Conservation (phyloP, 2,329 filamentous ascomycete genomes). For the Talaromyces sp. region DNA sequence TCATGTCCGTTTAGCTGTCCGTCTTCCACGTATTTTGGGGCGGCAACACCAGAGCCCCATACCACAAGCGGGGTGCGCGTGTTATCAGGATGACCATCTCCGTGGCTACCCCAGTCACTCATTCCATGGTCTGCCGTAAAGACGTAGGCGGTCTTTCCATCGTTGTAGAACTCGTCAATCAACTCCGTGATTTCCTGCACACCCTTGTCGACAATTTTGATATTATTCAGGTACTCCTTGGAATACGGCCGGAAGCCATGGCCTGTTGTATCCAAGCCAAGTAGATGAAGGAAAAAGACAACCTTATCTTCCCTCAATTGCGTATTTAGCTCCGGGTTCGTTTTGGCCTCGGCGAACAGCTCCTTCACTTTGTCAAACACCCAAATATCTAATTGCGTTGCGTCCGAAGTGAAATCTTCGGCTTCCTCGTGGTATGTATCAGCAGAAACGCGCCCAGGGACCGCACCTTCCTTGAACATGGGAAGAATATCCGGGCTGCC, state of each 20-base stretch:
- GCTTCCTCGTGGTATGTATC: slow-evolving; percentile 77
- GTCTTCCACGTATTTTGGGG: slow-evolving; percentile 59
- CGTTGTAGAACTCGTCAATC: slow-evolving; percentile 79
- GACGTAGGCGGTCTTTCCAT: slow-evolving; percentile 84
- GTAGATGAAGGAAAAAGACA: slow-evolving; percentile 91
- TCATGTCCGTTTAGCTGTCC: slow-evolving; percentile 75
- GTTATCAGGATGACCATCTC: slow-evolving; percentile 95
- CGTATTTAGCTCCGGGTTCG: slow-evolving; percentile 69
- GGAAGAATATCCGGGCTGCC: slow-evolving; percentile 94
- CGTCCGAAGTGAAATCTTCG: slow-evolving; percentile 86
- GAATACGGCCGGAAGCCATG: slow-evolving; percentile 88
- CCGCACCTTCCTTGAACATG: slow-evolving; percentile 95
- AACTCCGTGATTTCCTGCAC: slow-evolving; percentile 78
- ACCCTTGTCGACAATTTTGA: slow-evolving; percentile 88
- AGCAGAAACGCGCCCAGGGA: slow-evolving; percentile 82
- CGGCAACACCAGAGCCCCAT: slow-evolving; percentile 89
- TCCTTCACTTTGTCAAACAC: slow-evolving; percentile 92
- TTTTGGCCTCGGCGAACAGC: slow-evolving; percentile 75
- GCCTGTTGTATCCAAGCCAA: slow-evolving; percentile 87
- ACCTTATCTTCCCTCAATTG: slow-evolving; percentile 76
- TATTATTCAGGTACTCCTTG: slow-evolving; percentile 89
- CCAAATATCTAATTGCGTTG: slow-evolving; percentile 80
- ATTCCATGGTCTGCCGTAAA: slow-evolving; percentile 99
- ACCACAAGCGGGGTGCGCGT: slow-evolving; percentile 88
- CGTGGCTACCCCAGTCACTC: slow-evolving; percentile 99